Conservation (phyloP, 1,139 yeast genomes). For the Debaryomyces udenii region DNA sequence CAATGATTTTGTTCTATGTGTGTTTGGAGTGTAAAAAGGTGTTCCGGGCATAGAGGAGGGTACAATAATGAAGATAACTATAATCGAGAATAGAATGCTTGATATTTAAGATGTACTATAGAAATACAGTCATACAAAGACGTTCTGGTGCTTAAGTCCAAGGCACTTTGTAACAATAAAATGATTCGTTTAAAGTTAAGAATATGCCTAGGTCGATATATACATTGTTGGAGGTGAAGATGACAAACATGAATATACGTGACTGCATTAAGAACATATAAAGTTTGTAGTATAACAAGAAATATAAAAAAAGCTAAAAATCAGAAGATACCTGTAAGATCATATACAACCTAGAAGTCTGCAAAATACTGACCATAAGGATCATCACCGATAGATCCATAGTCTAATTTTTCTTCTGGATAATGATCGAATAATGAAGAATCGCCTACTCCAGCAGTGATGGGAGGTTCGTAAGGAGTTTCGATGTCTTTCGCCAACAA, state of each 20-base stretch:
- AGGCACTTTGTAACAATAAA: neutral
- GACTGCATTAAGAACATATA: constrained; percentile 5
- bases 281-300: neutral
- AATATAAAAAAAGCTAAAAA: neutral
- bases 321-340: neutral
- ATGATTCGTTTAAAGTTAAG: neutral
- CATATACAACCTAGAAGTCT: constrained; percentile 40
- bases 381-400: constrained; percentile 53
- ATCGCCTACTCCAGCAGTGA: constrained; percentile 64
- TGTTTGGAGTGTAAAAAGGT: constrained; percentile 85
- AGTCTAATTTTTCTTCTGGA: constrained; percentile 61
- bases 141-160: neutral
- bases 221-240: neutral
- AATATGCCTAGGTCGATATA: too few species aligned
- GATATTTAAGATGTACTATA: constrained; percentile 9
- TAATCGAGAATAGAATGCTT: too few species aligned
- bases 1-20: constrained; percentile 93
- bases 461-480: constrained; percentile 67
- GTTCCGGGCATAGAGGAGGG: constrained; percentile 44
- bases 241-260: constrained; percentile 3
- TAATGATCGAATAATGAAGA: constrained; percentile 63
- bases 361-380: constrained; percentile 52
- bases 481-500: constrained; percentile 59
- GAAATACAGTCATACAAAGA: neutral
- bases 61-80: too few species aligned